Conservation (phyloP, 129 eudicot genomes). For the Flaveria brownii region DNA sequence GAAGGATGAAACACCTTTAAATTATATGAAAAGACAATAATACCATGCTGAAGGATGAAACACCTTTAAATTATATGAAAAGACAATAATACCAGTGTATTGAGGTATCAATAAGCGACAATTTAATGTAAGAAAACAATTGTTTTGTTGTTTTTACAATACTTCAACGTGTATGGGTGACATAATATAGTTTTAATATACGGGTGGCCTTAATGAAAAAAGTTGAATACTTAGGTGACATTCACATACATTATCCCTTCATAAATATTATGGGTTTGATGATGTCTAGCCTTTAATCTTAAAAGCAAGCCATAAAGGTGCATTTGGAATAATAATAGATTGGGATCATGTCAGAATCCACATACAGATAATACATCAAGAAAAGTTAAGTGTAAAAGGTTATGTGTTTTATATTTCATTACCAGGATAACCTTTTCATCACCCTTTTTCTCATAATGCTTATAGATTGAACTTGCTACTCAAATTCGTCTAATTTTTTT, state of each 20-base stretch:
- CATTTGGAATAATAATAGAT: constrained; percentile 2
- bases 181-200: not conserved
- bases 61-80: not conserved
- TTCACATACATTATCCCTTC: not conserved
- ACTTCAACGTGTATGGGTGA: not conserved
- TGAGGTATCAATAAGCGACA: not conserved
- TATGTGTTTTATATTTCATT: not conserved
- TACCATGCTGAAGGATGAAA: not conserved
- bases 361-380: not conserved
- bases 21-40: too few relatives aligned
- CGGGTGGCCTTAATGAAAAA: not conserved
- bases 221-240: not conserved
- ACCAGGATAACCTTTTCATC: not conserved
- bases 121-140: not conserved
- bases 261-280: constrained; percentile 3
- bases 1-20: not conserved
- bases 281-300: constrained; percentile 10
- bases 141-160: too few relatives aligned
- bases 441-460: not conserved
- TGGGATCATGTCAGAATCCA: not conserved
- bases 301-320: not conserved
- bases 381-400: not conserved
- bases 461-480: not conserved
- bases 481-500: not conserved
- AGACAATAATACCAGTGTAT: not conserved